Conservation (phyloP, 257 asterid genomes). For the Ehretia macrophylla region DNA sequence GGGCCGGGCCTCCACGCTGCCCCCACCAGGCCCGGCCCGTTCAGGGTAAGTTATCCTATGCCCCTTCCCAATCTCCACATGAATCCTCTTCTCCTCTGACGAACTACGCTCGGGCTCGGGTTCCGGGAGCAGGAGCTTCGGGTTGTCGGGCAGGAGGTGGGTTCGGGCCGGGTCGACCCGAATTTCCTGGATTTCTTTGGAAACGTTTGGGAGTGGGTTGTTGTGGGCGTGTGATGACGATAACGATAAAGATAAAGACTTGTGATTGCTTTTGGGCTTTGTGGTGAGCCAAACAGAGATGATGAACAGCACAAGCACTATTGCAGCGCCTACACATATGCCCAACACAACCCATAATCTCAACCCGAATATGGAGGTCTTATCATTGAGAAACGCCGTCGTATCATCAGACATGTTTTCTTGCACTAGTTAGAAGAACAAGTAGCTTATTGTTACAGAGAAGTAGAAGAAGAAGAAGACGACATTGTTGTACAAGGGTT, state of each 20-base stretch:
- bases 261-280: conserved; percentile 21
- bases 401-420: conserved; percentile 47
- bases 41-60: conserved; percentile 47
- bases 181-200: conserved; percentile 76
- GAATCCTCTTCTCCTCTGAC: conserved; percentile 31
- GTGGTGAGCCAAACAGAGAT: conserved; percentile 76
- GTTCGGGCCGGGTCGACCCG: conserved; percentile 49
- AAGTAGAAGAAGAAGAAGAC: conserved; percentile 9
- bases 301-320: conserved; percentile 61
- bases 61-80: conserved; percentile 60
- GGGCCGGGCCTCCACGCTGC: conserved; percentile 47
- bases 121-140: conserved; percentile 26
- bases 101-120: conserved; percentile 32
- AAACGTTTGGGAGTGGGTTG: conserved; percentile 49
- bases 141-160: conserved; percentile 22
- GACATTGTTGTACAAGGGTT: conserved; percentile 1
- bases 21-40: conserved; percentile 33
- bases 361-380: conserved; percentile 73
- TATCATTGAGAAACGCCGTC: conserved; percentile 45
- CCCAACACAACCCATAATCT: conserved; percentile 79
- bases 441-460: conserved; percentile 12
- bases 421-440: neutral
- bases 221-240: neutral
- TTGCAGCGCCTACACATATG: conserved; percentile 78
- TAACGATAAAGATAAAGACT: neutral